phyloP scores from a whole-genome alignment of 23 red algal species.

The Gracilaria domingensis region DNA sequence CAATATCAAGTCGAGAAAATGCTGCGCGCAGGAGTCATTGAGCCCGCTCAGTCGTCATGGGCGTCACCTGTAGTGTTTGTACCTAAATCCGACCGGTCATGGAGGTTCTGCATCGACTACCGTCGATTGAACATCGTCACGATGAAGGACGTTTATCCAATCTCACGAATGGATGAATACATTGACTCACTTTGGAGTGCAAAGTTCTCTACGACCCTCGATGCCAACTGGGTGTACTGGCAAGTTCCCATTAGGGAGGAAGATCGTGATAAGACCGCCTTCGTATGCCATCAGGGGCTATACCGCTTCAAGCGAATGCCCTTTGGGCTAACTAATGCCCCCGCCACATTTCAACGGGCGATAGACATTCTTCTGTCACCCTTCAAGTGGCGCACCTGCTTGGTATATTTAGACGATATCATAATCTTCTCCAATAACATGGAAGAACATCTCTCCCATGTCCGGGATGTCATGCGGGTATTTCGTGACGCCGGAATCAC shows the following conservation, averaged over 20 bases:
- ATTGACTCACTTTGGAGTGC: background rate
- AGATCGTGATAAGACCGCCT: too few relatives aligned
- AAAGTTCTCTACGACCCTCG: background rate
- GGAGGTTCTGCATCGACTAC: slow-evolving; percentile 10
- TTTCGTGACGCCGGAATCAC: background rate
- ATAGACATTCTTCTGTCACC: too few relatives aligned
- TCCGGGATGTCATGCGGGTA: too few relatives aligned
- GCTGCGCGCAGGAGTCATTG: background rate
- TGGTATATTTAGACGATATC: too few relatives aligned
- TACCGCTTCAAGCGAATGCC: too few relatives aligned
- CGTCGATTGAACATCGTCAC: background rate
- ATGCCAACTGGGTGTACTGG: too few relatives aligned
- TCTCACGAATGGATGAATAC: slow-evolving; percentile 10
- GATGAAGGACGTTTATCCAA: slow-evolving; percentile 1
- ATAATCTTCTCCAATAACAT: too few relatives aligned
- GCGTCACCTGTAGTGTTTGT: background rate
- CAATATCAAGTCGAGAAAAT: background rate
- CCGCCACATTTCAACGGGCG: too few relatives aligned
- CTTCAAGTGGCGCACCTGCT: too few relatives aligned
- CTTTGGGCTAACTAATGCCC: background rate
- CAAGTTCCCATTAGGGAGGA: too few relatives aligned
- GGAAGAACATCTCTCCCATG: too few relatives aligned
- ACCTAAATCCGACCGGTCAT: background rate
- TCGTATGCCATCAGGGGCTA: too few relatives aligned
- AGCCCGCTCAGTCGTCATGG: background rate